Evolutionary conservation across 306 rosid genomes (phyloP).

Genomic region (Cotoneaster glaucophyllus): DNA sequence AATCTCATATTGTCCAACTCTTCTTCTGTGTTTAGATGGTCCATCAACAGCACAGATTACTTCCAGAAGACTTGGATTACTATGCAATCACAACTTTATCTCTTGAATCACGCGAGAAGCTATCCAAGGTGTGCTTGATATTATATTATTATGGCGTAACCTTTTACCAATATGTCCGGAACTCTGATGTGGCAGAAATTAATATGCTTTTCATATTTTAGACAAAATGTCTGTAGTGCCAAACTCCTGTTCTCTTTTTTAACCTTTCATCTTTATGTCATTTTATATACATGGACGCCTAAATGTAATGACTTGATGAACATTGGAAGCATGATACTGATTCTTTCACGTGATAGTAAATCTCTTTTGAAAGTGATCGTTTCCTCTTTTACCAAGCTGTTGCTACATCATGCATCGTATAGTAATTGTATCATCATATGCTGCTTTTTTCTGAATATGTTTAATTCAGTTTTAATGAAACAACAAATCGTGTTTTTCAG

Average conservation of each 20-base stretch:
- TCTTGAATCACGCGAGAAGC: conserved; percentile 84
- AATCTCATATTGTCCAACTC: conserved; percentile 5
- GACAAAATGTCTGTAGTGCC: not conserved
- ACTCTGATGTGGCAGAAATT: not conserved
- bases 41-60: conserved; percentile 76
- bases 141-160: not conserved
- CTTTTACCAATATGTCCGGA: not conserved
- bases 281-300: not conserved
- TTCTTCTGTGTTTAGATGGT: conserved; percentile 49
- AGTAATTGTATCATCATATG: not conserved
- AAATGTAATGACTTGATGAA: not conserved
- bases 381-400: not conserved
- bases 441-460: not conserved
- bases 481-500: conserved; percentile 20
- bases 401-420: not conserved
- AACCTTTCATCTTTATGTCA: not conserved
- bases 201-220: not conserved
- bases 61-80: conserved; percentile 85
- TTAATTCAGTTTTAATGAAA: not conserved
- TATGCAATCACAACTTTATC: conserved; percentile 76
- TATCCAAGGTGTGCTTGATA: conserved; percentile 64
- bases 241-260: not conserved
- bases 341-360: not conserved
- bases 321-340: not conserved
- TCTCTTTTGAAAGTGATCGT: not conserved